Conservation (phyloP, 2,329 filamentous ascomycete genomes). For the Phyllosticta citrichinensis region DNA sequence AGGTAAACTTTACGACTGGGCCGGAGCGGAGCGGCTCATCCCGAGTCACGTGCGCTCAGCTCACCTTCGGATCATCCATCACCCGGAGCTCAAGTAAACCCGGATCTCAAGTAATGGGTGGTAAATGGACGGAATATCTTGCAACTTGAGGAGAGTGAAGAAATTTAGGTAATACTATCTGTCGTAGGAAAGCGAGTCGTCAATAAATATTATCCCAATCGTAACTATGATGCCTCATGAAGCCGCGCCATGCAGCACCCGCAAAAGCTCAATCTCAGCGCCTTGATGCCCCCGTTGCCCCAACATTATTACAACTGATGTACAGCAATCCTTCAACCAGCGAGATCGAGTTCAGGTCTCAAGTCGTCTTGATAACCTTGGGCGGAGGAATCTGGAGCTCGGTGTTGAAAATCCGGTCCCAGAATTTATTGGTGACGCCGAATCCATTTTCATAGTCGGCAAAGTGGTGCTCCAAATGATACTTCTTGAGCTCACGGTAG, state of each 20-base stretch:
- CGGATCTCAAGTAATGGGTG: no score
- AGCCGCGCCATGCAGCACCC: background rate
- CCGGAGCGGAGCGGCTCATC: no score
- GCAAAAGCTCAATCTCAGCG: background rate
- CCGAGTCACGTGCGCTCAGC: no score
- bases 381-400: constrained; percentile 52
- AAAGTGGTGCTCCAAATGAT: constrained; percentile 94
- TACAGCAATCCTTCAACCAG: background rate
- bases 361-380: constrained; percentile 39
- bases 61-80: no score
- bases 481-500: constrained; percentile 92
- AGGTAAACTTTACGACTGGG: background rate
- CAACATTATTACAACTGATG: constrained; percentile 7
- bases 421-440: constrained; percentile 91
- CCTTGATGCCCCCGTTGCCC: background rate
- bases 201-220: background rate
- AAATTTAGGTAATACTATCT: background rate
- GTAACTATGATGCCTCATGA: background rate
- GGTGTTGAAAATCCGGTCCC: constrained; percentile 88
- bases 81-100: no score
- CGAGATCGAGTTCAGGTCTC: constrained; percentile 1
- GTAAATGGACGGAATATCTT: background rate
- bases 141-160: background rate
- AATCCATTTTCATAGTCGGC: constrained; percentile 97
- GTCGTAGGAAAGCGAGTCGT: background rate